Conservation (phyloP, 129 eudicot species). For the Artemisia tridentata region DNA sequence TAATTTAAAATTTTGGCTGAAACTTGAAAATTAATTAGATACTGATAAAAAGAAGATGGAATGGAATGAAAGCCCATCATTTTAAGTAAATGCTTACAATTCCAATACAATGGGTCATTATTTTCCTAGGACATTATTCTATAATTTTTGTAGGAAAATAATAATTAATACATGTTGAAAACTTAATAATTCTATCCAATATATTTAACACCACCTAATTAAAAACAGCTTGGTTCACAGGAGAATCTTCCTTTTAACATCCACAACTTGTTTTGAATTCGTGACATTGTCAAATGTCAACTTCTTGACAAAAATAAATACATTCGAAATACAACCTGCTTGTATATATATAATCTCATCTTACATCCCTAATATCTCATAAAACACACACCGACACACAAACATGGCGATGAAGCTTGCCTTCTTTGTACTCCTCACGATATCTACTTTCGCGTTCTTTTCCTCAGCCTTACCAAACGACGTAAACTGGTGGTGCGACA, state of each 20-base stretch:
- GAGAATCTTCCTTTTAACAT: constrained; percentile 37
- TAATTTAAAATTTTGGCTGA: no score
- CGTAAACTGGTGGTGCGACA: constrained; percentile 66
- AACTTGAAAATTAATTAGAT: no score
- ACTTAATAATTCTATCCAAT: not conserved
- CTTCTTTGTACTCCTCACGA: constrained; percentile 22
- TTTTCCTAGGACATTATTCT: no score
- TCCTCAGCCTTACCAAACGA: constrained; percentile 36
- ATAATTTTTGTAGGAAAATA: no score
- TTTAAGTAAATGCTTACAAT: no score
- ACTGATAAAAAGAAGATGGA: no score
- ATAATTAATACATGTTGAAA: constrained; percentile 1
- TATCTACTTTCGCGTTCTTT: constrained; percentile 13
- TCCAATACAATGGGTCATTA: no score
- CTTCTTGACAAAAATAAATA: constrained; percentile 3
- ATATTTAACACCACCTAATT: not conserved
- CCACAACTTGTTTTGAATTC: constrained; percentile 19
- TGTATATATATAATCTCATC: constrained; percentile 23
- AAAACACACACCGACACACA: constrained; percentile 20
- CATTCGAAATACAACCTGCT: not conserved
- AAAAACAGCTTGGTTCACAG: constrained; percentile 17
- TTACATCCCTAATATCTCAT: constrained; percentile 9
- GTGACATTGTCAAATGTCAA: constrained; percentile 37
- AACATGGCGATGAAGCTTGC: constrained; percentile 16
- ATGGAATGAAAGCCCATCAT: no score